phyloP scores from a whole-genome alignment of 371 early-diverging fungal species.

The Rhizopus stolonifer region DNA sequence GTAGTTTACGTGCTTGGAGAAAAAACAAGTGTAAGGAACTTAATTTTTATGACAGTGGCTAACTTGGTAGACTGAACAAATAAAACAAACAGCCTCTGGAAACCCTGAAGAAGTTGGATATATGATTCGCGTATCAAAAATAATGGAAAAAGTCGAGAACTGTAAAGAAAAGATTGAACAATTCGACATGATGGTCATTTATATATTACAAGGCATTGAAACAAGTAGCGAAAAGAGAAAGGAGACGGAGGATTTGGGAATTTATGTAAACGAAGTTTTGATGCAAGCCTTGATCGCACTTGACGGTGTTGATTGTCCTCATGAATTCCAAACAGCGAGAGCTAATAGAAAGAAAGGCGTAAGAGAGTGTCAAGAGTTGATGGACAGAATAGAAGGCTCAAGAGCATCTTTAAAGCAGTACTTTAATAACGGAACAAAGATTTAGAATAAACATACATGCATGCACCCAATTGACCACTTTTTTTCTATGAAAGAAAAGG shows the following conservation, averaged over 20 bases:
- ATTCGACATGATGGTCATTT: constrained; percentile 15
- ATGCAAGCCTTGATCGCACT: constrained; percentile 31
- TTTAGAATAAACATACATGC: constrained; percentile 1
- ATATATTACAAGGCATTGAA: background rate
- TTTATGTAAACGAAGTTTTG: constrained; percentile 21
- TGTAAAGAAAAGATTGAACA: constrained; percentile 14
- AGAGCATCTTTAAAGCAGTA: constrained; percentile 10
- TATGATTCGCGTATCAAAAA: constrained; percentile 20
- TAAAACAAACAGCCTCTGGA: constrained; percentile 25
- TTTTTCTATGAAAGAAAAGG: no score
- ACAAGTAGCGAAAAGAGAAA: background rate
- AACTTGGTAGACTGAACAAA: constrained; percentile 12
- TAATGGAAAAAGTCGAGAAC: constrained; percentile 15
- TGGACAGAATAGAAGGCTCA: constrained; percentile 25
- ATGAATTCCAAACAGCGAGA: constrained; percentile 28
- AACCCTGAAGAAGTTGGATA: constrained; percentile 34
- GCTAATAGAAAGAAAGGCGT: constrained; percentile 24
- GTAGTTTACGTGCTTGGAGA: constrained; percentile 25
- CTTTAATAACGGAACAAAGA: background rate
- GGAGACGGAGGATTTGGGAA: constrained; percentile 20
- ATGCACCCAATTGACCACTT: no score
- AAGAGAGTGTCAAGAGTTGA: constrained; percentile 21
- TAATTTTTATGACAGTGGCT: no score
- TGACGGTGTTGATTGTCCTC: constrained; percentile 30
- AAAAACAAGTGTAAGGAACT: constrained; percentile 17